Evolutionary conservation across 2,329 filamentous ascomycete species (phyloP).

Genomic region (Cyphellophora attinorum): DNA sequence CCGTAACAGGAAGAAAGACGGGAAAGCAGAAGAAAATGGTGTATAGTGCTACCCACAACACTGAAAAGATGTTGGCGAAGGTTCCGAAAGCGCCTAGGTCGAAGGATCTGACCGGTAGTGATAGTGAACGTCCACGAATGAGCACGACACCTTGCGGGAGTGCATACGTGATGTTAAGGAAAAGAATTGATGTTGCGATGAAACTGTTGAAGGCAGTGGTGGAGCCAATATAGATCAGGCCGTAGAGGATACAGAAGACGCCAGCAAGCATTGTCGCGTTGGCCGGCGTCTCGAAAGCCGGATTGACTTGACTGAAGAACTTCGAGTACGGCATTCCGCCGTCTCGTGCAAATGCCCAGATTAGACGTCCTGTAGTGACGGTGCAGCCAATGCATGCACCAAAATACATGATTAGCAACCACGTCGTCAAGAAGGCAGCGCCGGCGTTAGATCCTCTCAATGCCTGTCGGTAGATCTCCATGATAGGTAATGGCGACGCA

Average conservation of each 20-base stretch:
- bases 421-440: slow-evolving; percentile 13
- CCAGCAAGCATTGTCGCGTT: neutral
- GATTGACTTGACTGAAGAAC: slow-evolving; percentile 11
- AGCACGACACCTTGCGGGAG: neutral
- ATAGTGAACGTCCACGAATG: neutral
- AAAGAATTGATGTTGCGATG: neutral
- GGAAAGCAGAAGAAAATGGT: neutral
- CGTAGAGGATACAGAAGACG: neutral
- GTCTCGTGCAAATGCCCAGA: slow-evolving; percentile 36
- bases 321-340: slow-evolving; percentile 28
- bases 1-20: neutral
- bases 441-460: slow-evolving; percentile 8
- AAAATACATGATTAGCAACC: slow-evolving; percentile 27
- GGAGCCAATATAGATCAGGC: neutral
- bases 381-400: too few species aligned
- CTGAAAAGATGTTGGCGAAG: neutral
- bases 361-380: slow-evolving; percentile 25
- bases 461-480: slow-evolving; percentile 16
- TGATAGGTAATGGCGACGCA: slow-evolving; percentile 13
- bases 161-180: neutral
- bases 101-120: neutral
- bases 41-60: neutral
- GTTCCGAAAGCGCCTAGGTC: neutral
- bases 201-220: neutral
- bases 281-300: neutral